A percentile compares a stretch with the other conserved stretches of the same genome.
phyloP scores from a whole-genome alignment of 305 asterid species.

The Stenogyne calaminthoides region DNA sequence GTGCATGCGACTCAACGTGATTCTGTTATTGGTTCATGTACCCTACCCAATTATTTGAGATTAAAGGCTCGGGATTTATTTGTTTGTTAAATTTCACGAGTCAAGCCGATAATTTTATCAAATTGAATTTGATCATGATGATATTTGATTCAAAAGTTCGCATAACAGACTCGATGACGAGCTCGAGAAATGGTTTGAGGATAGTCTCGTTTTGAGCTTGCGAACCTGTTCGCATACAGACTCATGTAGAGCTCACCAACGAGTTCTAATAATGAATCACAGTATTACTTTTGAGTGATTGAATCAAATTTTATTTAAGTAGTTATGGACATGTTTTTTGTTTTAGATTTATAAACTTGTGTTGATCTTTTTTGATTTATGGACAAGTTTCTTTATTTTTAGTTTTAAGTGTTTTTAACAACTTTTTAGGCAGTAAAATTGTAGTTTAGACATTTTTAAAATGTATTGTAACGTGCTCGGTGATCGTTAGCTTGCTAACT shows the following conservation, averaged over 20 bases:
- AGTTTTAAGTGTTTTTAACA: neutral
- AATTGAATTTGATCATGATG: too few species aligned
- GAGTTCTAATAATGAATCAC: neutral
- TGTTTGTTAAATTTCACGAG: neutral
- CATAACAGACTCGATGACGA: too few species aligned
- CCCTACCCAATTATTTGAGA: too few species aligned
- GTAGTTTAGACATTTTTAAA: neutral
- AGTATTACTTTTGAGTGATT: neutral
- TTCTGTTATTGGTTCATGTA: too few species aligned
- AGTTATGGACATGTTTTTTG: neutral
- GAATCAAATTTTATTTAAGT: too few species aligned
- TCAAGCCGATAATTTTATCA: neutral
- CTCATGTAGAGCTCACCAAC: neutral
- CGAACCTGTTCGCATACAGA: too few species aligned
- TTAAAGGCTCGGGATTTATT: too few species aligned
- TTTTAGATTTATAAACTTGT: neutral
- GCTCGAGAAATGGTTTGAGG: neutral
- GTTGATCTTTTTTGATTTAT: too few species aligned
- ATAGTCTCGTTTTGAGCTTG: too few species aligned
- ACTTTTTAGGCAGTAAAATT: neutral
- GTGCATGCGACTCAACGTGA: too few species aligned
- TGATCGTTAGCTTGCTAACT: neutral
- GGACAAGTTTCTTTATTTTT: neutral
- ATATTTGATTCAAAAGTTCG: too few species aligned
- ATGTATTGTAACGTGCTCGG: neutral